Conservation (phyloP, 805 yeast species). For the Candida orba region DNA sequence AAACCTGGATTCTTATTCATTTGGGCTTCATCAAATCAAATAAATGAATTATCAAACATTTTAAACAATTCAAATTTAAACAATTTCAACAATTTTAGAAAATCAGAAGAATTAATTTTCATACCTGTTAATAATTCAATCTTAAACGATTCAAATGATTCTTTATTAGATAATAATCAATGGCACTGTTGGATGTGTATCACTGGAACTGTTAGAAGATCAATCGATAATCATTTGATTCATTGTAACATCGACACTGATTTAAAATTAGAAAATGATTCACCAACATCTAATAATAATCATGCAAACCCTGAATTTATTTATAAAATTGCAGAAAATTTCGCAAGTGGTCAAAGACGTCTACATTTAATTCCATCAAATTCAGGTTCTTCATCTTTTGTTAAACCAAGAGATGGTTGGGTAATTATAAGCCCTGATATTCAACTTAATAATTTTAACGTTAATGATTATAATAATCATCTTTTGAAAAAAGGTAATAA, state of each 20-base stretch:
- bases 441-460: conserved; percentile 60
- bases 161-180: conserved; percentile 61
- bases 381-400: conserved; percentile 57
- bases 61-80: conserved; percentile 50
- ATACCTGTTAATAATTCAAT: conserved; percentile 46
- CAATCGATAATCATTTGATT: conserved; percentile 75
- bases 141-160: conserved; percentile 41
- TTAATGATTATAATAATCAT: conserved; percentile 37
- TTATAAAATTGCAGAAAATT: conserved; percentile 82
- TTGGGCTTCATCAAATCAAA: conserved; percentile 78
- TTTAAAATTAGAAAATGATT: conserved; percentile 55
- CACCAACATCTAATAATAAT: conserved; percentile 25
- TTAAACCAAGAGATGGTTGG: conserved; percentile 80
- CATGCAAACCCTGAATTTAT: conserved; percentile 66
- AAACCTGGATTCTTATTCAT: conserved; percentile 82
- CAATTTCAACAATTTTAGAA: conserved; percentile 53
- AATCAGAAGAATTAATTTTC: conserved; percentile 85
- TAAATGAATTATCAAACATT: conserved; percentile 52
- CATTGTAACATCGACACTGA: conserved; percentile 93
- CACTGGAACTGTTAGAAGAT: conserved; percentile 86
- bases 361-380: conserved; percentile 77
- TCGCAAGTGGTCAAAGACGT: conserved; percentile 73
- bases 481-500: conserved; percentile 39
- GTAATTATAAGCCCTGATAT: conserved; percentile 83
- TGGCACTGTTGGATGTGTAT: conserved; percentile 99